Conservation (phyloP, 2,329 filamentous ascomycete species). For the Ramularia endophylla region DNA sequence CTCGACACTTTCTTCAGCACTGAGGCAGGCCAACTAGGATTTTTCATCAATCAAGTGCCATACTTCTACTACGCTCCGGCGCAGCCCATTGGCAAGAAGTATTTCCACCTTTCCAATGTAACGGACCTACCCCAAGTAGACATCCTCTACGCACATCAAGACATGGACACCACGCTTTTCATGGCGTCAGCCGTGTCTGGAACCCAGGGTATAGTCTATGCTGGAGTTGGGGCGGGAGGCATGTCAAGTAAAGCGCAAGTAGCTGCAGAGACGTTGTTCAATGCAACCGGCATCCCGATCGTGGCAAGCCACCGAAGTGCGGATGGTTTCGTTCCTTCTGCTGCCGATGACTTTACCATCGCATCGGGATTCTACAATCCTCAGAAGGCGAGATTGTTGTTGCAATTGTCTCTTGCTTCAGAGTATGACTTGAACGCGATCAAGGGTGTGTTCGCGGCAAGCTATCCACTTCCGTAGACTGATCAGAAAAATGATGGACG, state of each 20-base stretch:
- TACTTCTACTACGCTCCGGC: slow-evolving; percentile 55
- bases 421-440: background rate
- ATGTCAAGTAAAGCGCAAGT: slow-evolving; percentile 37
- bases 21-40: slow-evolving; percentile 54
- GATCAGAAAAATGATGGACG: too few relatives aligned
- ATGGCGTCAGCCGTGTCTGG: slow-evolving; percentile 45
- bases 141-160: slow-evolving; percentile 52
- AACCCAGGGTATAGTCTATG: slow-evolving; percentile 51
- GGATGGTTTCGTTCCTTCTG: slow-evolving; percentile 46
- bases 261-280: slow-evolving; percentile 41
- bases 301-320: slow-evolving; percentile 48
- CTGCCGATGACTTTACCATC: slow-evolving; percentile 27
- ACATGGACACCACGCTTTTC: slow-evolving; percentile 40
- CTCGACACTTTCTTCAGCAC: slow-evolving; percentile 56
- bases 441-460: too few relatives aligned
- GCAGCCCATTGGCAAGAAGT: slow-evolving; percentile 42
- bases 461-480: too few relatives aligned
- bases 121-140: slow-evolving; percentile 49
- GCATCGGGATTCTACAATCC: slow-evolving; percentile 52
- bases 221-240: slow-evolving; percentile 51
- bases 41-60: slow-evolving; percentile 53
- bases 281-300: slow-evolving; percentile 44
- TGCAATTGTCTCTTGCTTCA: slow-evolving; percentile 34
- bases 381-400: slow-evolving; percentile 49
- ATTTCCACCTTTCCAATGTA: slow-evolving; percentile 36